Evolutionary conservation across 352 stramenopile genomes (phyloP).

Genomic region (Pilasporangium apinafurcum): DNA sequence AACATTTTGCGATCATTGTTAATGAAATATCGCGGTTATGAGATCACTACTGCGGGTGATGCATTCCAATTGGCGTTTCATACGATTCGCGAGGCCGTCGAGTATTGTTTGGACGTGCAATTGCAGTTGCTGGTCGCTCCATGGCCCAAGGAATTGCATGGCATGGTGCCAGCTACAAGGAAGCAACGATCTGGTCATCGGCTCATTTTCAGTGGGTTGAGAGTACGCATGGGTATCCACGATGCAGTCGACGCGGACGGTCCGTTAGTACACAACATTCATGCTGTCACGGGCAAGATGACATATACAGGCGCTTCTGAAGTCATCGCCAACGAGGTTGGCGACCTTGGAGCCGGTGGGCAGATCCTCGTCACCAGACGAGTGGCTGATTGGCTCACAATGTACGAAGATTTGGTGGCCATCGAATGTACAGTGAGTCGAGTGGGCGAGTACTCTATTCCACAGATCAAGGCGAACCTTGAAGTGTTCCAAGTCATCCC

Average conservation of each 20-base stretch:
- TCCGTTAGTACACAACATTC: constrained; percentile 30
- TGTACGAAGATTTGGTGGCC: constrained; percentile 38
- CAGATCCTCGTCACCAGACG: constrained; percentile 52
- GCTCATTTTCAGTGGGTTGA: constrained; percentile 40
- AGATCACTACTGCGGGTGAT: constrained; percentile 54
- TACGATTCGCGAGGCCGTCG: constrained; percentile 44
- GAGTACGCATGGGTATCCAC: constrained; percentile 61
- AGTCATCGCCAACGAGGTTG: constrained; percentile 48
- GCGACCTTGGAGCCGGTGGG: constrained; percentile 41
- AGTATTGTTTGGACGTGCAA: constrained; percentile 58
- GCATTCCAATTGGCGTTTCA: constrained; percentile 64
- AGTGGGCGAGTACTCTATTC: constrained; percentile 39
- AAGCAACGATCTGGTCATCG: constrained; percentile 26
- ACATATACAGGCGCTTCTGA: constrained; percentile 50
- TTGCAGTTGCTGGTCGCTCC: constrained; percentile 38
- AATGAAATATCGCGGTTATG: constrained; percentile 51
- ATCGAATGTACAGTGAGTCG: constrained; percentile 34
- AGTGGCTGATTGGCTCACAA: constrained; percentile 38
- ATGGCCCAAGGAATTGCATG: constrained; percentile 48
- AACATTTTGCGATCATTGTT: constrained; percentile 42
- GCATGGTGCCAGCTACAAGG: constrained; percentile 31
- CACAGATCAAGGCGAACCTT: constrained; percentile 32
- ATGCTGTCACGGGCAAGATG: constrained; percentile 52
- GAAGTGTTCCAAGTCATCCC: constrained; percentile 56
- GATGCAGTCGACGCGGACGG: constrained; percentile 35